These are phyloP conservation scores for Phaeosphaeria sp. DNA, from an alignment of 2,329 filamentous ascomycete genomes.

Conservation along the genomic window DNA sequence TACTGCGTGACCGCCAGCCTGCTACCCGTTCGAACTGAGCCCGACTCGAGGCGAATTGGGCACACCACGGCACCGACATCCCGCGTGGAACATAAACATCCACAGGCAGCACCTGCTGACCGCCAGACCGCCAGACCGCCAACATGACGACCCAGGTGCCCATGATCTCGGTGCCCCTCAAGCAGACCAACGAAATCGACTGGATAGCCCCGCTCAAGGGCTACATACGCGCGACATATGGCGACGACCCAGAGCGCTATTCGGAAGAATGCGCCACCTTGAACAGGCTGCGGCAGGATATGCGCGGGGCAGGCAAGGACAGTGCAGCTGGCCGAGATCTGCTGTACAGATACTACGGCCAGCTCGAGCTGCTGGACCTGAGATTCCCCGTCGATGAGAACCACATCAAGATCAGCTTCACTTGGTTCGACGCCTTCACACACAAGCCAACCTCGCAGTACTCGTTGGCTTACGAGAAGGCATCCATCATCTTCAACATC, in stretches of 20 bases:
- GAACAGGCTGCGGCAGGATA: conserved; percentile 95
- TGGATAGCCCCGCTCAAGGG: conserved; percentile 91
- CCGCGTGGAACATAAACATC: background rate
- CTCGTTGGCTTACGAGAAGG: conserved; percentile 96
- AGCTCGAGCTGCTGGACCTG: conserved; percentile 91
- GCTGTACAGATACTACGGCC: conserved; percentile 96
- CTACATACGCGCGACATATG: conserved; percentile 93
- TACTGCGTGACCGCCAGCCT: conserved; percentile 13
- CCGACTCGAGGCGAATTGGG: background rate
- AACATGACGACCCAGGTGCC: conserved; percentile 66
- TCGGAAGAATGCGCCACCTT: conserved; percentile 92
- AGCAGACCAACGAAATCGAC: conserved; percentile 96
- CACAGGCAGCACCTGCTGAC: background rate
- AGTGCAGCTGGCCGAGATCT: conserved; percentile 92
- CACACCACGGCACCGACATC: background rate
- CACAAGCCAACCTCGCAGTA: conserved; percentile 97
- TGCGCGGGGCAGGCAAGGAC: conserved; percentile 96
- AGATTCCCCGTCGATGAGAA: conserved; percentile 98
- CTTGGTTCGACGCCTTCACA: conserved; percentile 99
- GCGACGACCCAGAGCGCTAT: conserved; percentile 96
- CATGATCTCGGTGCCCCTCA: conserved; percentile 94
- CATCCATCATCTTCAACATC: conserved; percentile 99
- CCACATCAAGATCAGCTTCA: conserved; percentile 98
- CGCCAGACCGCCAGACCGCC: conserved; percentile 11
- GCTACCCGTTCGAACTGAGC: background rate